phyloP scores from a whole-genome alignment of 2,329 filamentous ascomycete genomes.

The Teratosphaeria destructans region DNA sequence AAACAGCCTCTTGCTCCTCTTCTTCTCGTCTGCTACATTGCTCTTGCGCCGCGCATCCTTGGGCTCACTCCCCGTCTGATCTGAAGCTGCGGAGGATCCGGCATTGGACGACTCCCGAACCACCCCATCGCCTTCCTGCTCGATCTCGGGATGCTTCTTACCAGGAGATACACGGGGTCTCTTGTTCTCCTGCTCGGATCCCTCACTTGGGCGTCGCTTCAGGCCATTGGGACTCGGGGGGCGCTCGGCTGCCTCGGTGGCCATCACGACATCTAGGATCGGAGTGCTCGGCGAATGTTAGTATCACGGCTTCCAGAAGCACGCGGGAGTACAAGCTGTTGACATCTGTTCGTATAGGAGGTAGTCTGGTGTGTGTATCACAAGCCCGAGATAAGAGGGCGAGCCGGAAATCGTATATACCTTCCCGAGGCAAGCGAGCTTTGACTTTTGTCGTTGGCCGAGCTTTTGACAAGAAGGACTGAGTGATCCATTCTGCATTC shows the following conservation, averaged over 20 bases:
- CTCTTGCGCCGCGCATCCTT: conserved; percentile 12
- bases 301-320: background rate
- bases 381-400: background rate
- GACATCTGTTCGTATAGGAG: background rate
- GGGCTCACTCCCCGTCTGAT: background rate
- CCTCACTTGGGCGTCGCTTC: conserved; percentile 19
- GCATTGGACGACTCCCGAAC: conserved; percentile 1
- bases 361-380: background rate
- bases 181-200: conserved; percentile 17
- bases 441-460: background rate
- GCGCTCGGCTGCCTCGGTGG: background rate
- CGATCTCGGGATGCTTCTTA: conserved; percentile 16
- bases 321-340: background rate
- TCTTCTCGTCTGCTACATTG: conserved; percentile 56
- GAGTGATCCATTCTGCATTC: too few relatives aligned
- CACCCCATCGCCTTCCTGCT: conserved; percentile 1
- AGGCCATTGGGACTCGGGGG: conserved; percentile 9
- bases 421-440: background rate
- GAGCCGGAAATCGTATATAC: background rate
- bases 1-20: conserved; percentile 75
- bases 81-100: background rate
- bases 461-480: background rate
- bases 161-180: conserved; percentile 20
- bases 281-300: background rate
- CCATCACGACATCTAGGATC: background rate